Evolutionary conservation across 768 basidiomycete genomes (phyloP), one percentile per base, ranked within the genome.

Genomic region (Lanmaoa rubissima): DNA sequence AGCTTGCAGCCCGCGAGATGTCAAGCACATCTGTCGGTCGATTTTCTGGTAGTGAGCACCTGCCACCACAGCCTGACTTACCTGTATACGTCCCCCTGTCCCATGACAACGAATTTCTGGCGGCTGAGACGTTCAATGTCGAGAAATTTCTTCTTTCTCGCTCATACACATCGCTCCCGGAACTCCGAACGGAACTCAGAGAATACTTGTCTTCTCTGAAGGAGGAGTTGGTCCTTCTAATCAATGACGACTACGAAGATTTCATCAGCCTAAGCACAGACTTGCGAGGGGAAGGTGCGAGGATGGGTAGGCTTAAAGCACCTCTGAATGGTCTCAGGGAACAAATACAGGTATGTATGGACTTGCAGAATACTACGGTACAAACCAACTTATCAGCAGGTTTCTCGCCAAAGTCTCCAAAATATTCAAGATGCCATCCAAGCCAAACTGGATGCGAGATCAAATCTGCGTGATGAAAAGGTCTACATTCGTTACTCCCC

Each of bases 181-280:
- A 98, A 71, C 78, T 98, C 34, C 87, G 94, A 51, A 73, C 83
- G 4, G 95, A 99, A 69, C 78, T 99, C 21, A 82, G 94, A 34
- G 86, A 92, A 51, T 98, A 98, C 70, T 78, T 93, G 57, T 82
- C 84, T 0, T 76, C 80, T 11, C 75, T 99, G 60, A 94, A 96
- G 72, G 92, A 95, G 69, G 96, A 97, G 69, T 81, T 99, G 36
- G 94, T 98, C 32, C 86, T 86, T 65, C 84, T 98, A 66, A 97
- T 98, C 70, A 98, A 99, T 73, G 89, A 94, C 64, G 97, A 98
- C 74, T 99, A 98, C 67, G 94, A 94, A 70, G 94, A 94, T 14
- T 99, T 98, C 69, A 96, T 98, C 65, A 93, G 91, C 63, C 78
- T 99, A 32, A 95, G 95, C 61, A 94, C 95, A 4, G 94, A 98